Conservation (phyloP, 2,329 filamentous ascomycete genomes). For the Didymella exigua region DNA sequence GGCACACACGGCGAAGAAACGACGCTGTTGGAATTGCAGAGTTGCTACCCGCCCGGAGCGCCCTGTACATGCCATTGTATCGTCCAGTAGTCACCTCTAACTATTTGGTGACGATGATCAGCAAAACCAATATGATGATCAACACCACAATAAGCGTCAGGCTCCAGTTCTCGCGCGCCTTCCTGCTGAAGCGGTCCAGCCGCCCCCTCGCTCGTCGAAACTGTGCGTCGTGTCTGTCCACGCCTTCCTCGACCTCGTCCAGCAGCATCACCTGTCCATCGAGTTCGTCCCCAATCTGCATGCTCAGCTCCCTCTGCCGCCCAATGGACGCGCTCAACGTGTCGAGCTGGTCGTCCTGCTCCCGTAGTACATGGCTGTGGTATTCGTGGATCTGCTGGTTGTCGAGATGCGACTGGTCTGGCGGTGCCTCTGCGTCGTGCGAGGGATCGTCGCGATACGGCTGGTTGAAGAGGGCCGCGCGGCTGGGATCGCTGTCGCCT, state of each 20-base stretch:
- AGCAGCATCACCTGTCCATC: conserved; percentile 88
- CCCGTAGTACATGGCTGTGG: conserved; percentile 77
- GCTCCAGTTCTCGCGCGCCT: conserved; percentile 85
- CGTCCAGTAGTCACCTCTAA: not conserved
- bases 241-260: conserved; percentile 83
- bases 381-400: conserved; percentile 89
- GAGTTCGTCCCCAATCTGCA: conserved; percentile 95
- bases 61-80: not conserved
- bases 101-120: conserved; percentile 70
- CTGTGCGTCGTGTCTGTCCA: conserved; percentile 78
- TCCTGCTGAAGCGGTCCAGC: conserved; percentile 73
- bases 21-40: not conserved
- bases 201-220: conserved; percentile 76
- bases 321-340: conserved; percentile 82
- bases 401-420: conserved; percentile 64
- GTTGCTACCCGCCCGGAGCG: not conserved
- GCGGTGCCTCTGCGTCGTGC: conserved; percentile 44
- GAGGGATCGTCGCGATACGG: conserved; percentile 74
- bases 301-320: conserved; percentile 87
- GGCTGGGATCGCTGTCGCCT: conserved; percentile 53
- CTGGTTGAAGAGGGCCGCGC: conserved; percentile 62
- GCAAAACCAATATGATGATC: conserved; percentile 79
- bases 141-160: conserved; percentile 79
- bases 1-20: not conserved
- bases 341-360: conserved; percentile 95